These are phyloP conservation scores for Westerdykella ornata DNA, from an alignment of 2,329 filamentous ascomycete species.

Conservation along the genomic window DNA sequence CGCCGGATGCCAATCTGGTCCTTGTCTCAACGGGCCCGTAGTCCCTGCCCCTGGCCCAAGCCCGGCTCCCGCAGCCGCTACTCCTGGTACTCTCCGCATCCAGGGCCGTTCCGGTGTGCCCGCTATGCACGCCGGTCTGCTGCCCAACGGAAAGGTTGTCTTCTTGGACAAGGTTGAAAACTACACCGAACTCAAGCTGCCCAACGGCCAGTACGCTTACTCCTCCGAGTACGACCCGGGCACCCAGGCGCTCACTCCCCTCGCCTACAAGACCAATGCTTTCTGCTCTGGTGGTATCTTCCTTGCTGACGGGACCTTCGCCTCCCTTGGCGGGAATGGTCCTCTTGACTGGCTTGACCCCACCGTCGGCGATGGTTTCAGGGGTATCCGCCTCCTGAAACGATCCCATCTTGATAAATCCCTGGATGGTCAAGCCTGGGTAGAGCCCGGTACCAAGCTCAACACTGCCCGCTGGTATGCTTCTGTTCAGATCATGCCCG, in stretches of 20 bases:
- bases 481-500: conserved; percentile 52
- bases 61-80: conserved; percentile 42
- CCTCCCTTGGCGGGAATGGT: conserved; percentile 54
- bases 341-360: conserved; percentile 51
- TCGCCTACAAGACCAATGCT: conserved; percentile 53
- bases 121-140: conserved; percentile 55
- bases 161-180: conserved; percentile 60
- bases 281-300: conserved; percentile 57
- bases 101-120: conserved; percentile 55
- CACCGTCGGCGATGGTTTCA: conserved; percentile 54
- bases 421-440: conserved; percentile 48
- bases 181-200: conserved; percentile 51
- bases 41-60: conserved; percentile 39
- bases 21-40: conserved; percentile 41
- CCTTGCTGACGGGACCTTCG: conserved; percentile 50
- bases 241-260: conserved; percentile 42
- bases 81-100: conserved; percentile 44
- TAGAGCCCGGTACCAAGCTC: conserved; percentile 51
- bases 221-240: conserved; percentile 53
- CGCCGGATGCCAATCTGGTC: conserved; percentile 49
- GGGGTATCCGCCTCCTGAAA: conserved; percentile 50
- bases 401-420: conserved; percentile 41
- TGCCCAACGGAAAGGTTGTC: conserved; percentile 53
- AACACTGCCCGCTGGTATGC: conserved; percentile 55
- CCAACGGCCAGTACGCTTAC: conserved; percentile 53